phyloP scores from a whole-genome alignment of 2,329 filamentous ascomycete genomes.

The Venturia effusa region DNA sequence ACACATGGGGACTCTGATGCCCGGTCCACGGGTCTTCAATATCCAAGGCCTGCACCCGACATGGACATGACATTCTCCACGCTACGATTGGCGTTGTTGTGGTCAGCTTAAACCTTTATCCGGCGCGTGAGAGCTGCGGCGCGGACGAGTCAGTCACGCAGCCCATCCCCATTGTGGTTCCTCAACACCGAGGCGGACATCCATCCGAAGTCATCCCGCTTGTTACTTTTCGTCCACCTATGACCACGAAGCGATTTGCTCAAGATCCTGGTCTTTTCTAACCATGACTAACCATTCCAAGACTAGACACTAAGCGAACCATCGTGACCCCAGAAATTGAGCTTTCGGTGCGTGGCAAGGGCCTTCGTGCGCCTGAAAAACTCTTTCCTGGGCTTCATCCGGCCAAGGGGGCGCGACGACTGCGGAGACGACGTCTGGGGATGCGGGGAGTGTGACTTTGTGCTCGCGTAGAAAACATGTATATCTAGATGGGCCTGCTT shows the following conservation, averaged over 20 bases:
- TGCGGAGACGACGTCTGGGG: neutral
- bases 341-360: neutral
- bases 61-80: neutral
- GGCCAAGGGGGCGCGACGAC: neutral
- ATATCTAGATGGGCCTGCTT: neutral
- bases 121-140: neutral
- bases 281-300: neutral
- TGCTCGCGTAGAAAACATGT: neutral
- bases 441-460: neutral
- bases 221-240: neutral
- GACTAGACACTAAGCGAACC: neutral
- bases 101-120: neutral
- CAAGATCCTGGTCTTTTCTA: neutral
- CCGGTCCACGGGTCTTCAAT: neutral
- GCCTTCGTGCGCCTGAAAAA: neutral
- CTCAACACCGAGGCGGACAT: neutral
- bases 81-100: neutral
- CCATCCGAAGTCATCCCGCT: neutral
- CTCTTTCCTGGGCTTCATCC: slow-evolving; percentile 2
- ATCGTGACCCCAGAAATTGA: neutral
- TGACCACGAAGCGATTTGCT: neutral
- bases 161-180: neutral
- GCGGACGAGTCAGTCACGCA: neutral
- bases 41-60: neutral
- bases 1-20: no score